Evolutionary conservation across 2,329 filamentous ascomycete genomes (phyloP).

Genomic region (Fusarium sambucinum): DNA sequence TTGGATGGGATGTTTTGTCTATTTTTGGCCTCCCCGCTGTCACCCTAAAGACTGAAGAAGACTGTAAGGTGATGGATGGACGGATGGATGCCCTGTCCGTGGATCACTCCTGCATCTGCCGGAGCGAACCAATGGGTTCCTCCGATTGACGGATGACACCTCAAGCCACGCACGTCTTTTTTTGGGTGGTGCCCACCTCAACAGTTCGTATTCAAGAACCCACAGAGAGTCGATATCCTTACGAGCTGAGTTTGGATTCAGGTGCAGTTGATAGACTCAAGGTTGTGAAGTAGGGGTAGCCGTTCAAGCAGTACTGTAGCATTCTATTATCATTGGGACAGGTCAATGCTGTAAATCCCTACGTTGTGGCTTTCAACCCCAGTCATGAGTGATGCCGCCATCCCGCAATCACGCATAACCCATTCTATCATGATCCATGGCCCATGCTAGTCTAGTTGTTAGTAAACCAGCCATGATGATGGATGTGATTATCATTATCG

Average conservation of each 20-base stretch:
- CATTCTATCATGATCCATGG: conserved; percentile 34
- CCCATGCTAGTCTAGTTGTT: neutral
- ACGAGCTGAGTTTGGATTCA: conserved; percentile 32
- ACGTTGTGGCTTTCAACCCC: conserved; percentile 17
- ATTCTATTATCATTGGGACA: neutral
- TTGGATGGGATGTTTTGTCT: neutral
- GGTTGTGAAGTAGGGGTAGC: too few species aligned
- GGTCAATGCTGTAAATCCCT: neutral
- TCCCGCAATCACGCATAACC: conserved; percentile 39
- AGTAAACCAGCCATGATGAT: conserved; percentile 18
- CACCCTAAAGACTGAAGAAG: conserved; percentile 6
- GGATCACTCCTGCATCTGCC: conserved; percentile 29
- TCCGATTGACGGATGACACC: conserved; percentile 32
- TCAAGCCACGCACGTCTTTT: conserved; percentile 38
- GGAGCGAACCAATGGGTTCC: conserved; percentile 33
- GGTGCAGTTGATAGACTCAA: too few species aligned
- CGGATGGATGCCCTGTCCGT: conserved; percentile 15
- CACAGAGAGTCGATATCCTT: conserved; percentile 22
- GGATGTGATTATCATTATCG: conserved; percentile 14
- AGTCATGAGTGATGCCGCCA: conserved; percentile 32
- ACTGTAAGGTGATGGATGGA: conserved; percentile 23
- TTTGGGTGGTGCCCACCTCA: conserved; percentile 40
- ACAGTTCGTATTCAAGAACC: conserved; percentile 47
- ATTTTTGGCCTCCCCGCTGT: conserved; percentile 32
- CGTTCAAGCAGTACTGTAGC: too few species aligned